These are phyloP conservation scores for Microthyrium microscopicum DNA, from an alignment of 2,329 filamentous ascomycete species.

Conservation along the genomic window DNA sequence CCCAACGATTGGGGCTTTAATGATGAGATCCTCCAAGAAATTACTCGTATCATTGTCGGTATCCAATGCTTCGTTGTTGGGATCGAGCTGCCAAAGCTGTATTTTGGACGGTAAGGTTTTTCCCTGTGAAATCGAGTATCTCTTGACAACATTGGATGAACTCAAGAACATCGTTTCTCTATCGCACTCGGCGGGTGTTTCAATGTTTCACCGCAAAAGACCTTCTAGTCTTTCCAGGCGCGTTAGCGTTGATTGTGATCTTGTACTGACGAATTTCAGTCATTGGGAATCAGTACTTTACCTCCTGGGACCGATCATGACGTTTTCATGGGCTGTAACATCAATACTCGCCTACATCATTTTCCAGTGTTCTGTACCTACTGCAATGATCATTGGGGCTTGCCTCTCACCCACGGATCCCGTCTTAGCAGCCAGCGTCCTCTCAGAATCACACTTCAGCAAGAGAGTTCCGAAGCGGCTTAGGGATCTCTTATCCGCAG, in stretches of 20 bases:
- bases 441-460: slow-evolving; percentile 37
- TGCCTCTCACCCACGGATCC: slow-evolving; percentile 42
- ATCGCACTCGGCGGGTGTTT: no score
- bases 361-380: slow-evolving; percentile 28
- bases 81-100: slow-evolving; percentile 24
- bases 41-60: slow-evolving; percentile 29
- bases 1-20: slow-evolving; percentile 27
- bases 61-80: slow-evolving; percentile 24
- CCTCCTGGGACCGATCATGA: slow-evolving; percentile 36
- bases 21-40: slow-evolving; percentile 24
- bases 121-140: no score
- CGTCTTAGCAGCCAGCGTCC: slow-evolving; percentile 36
- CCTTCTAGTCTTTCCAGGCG: no score
- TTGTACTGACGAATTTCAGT: slow-evolving; percentile 23
- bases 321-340: slow-evolving; percentile 31
- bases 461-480: slow-evolving; percentile 33
- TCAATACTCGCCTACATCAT: slow-evolving; percentile 29
- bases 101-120: no score
- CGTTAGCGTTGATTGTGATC: no score
- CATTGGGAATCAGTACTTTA: slow-evolving; percentile 35
- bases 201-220: slow-evolving; percentile 21
- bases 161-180: no score
- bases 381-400: slow-evolving; percentile 34
- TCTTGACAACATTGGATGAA: no score
- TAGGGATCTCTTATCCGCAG: slow-evolving; percentile 34